phyloP scores from a whole-genome alignment of 306 rosid genomes.

The Dalbergia oliveri region DNA sequence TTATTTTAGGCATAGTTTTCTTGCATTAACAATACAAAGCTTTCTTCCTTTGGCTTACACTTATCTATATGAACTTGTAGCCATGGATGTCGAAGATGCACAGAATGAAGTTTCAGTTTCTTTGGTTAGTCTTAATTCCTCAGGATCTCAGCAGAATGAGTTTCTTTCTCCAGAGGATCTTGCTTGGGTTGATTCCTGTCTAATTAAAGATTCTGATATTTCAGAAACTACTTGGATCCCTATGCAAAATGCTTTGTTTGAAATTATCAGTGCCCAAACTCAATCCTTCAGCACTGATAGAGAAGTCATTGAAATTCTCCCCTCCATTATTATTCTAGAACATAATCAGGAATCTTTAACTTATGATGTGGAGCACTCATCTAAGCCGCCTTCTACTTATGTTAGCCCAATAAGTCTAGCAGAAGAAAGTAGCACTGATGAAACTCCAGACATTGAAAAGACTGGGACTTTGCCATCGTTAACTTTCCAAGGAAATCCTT shows the following conservation, averaged over 20 bases:
- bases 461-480: slow-evolving; percentile 36
- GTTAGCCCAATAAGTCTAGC: slow-evolving; percentile 37
- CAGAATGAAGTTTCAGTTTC: slow-evolving; percentile 44
- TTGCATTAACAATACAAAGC: not conserved
- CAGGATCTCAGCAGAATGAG: slow-evolving; percentile 27
- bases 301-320: slow-evolving; percentile 45
- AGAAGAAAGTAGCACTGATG: slow-evolving; percentile 40
- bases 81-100: slow-evolving; percentile 43
- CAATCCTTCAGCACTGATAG: slow-evolving; percentile 33
- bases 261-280: slow-evolving; percentile 60
- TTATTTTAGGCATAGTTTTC: not conserved
- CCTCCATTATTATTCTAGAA: slow-evolving; percentile 12
- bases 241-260: slow-evolving; percentile 66
- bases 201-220: slow-evolving; percentile 48
- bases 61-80: slow-evolving; percentile 43
- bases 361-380: slow-evolving; percentile 33
- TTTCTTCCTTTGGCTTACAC: slow-evolving; percentile 32
- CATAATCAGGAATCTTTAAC: slow-evolving; percentile 38
- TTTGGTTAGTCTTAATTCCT: slow-evolving; percentile 31
- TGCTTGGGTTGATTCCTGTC: slow-evolving; percentile 82
- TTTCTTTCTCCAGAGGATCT: slow-evolving; percentile 70
- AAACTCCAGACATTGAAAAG: slow-evolving; percentile 37
- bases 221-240: slow-evolving; percentile 60
- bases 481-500: slow-evolving; percentile 65
- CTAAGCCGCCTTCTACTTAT: slow-evolving; percentile 36